Conservation (phyloP, 2,329 filamentous ascomycete genomes). For the Knoxdaviesia capensis region DNA sequence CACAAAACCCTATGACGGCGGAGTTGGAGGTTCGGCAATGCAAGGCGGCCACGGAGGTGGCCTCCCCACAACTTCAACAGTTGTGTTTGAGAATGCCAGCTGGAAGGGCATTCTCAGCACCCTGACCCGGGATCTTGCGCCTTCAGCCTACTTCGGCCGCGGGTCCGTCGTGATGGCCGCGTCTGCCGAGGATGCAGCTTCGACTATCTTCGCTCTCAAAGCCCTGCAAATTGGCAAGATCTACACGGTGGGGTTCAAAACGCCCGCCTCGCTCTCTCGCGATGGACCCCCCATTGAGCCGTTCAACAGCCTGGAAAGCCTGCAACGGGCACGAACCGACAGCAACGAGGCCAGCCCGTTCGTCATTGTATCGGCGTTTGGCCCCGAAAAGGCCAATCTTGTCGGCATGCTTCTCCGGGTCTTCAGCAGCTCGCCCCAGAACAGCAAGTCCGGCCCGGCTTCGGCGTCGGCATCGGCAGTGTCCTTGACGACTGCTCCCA, state of each 20-base stretch:
- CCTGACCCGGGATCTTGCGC: conserved; percentile 61
- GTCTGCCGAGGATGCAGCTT: conserved; percentile 54
- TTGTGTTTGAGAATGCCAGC: conserved; percentile 63
- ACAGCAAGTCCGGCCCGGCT: conserved; percentile 1
- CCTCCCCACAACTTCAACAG: conserved; percentile 26
- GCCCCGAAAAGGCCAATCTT: conserved; percentile 57
- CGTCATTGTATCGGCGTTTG: conserved; percentile 60
- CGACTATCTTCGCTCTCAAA: conserved; percentile 59
- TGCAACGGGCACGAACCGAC: conserved; percentile 29
- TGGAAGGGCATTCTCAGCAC: conserved; percentile 77
- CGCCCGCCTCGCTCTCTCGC: conserved; percentile 32
- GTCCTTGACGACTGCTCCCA: too few relatives aligned
- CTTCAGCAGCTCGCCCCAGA: conserved; percentile 29
- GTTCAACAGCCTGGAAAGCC: conserved; percentile 52
- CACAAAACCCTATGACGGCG: conserved; percentile 7
- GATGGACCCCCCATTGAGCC: conserved; percentile 53
- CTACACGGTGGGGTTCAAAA: conserved; percentile 68
- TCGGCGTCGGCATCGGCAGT: too few relatives aligned
- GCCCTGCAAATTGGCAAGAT: conserved; percentile 59
- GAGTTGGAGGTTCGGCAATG: conserved; percentile 4
- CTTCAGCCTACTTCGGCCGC: conserved; percentile 58
- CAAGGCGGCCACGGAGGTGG: conserved; percentile 6
- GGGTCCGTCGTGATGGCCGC: conserved; percentile 58
- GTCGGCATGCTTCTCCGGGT: conserved; percentile 61
- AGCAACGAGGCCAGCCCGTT: conserved; percentile 43